Evolutionary conservation across 768 basidiomycete genomes (phyloP), one percentile per base, ranked within the genome.

Genomic region (Boletellus emodensis): DNA sequence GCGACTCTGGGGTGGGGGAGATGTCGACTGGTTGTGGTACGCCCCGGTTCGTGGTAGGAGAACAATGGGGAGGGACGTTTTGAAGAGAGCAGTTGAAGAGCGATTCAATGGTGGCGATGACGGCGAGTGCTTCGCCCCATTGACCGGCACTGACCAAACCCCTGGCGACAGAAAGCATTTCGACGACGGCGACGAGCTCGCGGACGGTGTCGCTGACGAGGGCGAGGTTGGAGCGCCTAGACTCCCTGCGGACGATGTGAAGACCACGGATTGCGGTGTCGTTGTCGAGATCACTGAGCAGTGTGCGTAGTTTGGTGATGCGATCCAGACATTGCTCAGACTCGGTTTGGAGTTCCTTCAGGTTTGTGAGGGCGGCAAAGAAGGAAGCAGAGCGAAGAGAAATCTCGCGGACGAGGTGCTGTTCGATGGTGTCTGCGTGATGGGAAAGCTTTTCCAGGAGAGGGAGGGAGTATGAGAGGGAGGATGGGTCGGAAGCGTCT

Each of bases 301-400:
- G 78, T 0, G 67, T 63, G 20, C 90, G 87, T 6, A 98, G 76
- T 24, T 81, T 75, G 8, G 78, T 73, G 52, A 97, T 90, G 40
- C 88, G 83, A 39, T 75, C 71, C 6, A 98, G 75, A 61, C 94
- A 94, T 42, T 83, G 79, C 42, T 86, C 80, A 0, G 93, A 94
- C 64, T 96, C 92, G 6, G 87, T 81, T 62, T 94, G 92, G 11
- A 99, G 80, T 55, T 92, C 87, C 61, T 96, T 90, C 8, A 99
- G 76, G 67, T 99, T 99, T 7, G 92, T 81, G 34, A 99, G 80
- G 7, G 96, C 96, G 5, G 94, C 87, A 61, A 98, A 99, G 79
- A 99, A 99, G 1, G 93, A 92, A 1, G 90, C 81, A 0, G 94
- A 91, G 13, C 95, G 87, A 10, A 87, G 73, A 9, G 88, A 87